Base-by-base conservation (phyloP, 768 basidiomycete species). In the Trichaptum fuscoviolaceum region DNA sequence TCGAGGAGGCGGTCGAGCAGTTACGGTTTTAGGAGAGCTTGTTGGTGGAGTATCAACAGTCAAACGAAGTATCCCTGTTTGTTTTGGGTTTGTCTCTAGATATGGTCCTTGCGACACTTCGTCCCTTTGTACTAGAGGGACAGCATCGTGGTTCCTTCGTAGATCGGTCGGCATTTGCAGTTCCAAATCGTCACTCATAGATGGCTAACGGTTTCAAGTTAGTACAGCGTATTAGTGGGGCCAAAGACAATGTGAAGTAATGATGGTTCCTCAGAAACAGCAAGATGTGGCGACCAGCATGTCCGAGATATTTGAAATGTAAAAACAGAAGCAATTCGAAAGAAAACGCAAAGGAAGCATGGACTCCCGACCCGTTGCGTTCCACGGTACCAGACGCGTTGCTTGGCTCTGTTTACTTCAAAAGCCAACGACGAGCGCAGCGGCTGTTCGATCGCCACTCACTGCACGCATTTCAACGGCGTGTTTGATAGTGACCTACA, bases 41-140 rank as follows among this genome's bases (percentile, higher is more conserved):
- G 83, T 74, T 20, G 81, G 75, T 0, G 88, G 84, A 20, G 85
- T 82, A 58, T 83, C 75, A 9, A 90, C 82, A 1, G 90, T 90
- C 5, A 89, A 75, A n/a, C 73, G 63, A 1, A 77, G 77, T 67
- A 85, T 74, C 35, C 82, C 81, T 58, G 66, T 72, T 35, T 65
- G 59, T 17, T 61, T 61, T 61, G 15, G 59, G 3, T 52, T 52
- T 52, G 42, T 6, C 10, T 52, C 5, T 52, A 2, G 42, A 15
- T 4, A 52, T 12, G 42, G 20, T 52, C 20, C 42, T 20, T 52
- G 42, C 42, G 42, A 52, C 20, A 12, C 42, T 52, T 52, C 42
- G 42, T 12, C 42, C 15, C 42, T 12, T 12, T 52, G 42, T 52
- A 52, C 42, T 20, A 52, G 10, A 2, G 42, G 42, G 42, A 52